Percentiles rank a stretch among this genome's conserved stretches.
These are phyloP conservation scores for Pleoardoris graminearum DNA, from an alignment of 2,329 filamentous ascomycete genomes.

Conservation along the genomic window DNA sequence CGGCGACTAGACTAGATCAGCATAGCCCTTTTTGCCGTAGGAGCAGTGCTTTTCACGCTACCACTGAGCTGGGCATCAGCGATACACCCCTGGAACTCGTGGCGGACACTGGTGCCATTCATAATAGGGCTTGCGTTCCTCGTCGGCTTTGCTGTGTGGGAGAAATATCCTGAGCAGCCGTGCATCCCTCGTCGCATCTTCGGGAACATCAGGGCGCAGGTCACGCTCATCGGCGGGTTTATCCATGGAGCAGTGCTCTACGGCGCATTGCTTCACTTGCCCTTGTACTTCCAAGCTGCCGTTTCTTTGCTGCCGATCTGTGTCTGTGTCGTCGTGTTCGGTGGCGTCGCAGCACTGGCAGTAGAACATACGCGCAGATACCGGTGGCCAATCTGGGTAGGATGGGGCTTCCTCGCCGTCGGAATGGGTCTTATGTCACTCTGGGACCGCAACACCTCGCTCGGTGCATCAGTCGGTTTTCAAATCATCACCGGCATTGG, in stretches of 20 bases:
- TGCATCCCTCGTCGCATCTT: constrained; percentile 51
- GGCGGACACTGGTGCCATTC: constrained; percentile 63
- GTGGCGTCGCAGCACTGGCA: not conserved
- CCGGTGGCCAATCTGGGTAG: constrained; percentile 58
- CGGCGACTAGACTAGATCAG: constrained; percentile 56
- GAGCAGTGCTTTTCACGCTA: constrained; percentile 52
- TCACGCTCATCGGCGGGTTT: constrained; percentile 56
- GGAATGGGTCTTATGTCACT: constrained; percentile 59
- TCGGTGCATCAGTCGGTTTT: not conserved
- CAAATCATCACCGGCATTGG: constrained; percentile 19
- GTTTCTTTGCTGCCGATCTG: constrained; percentile 25
- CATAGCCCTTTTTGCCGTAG: constrained; percentile 47
- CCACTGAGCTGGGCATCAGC: constrained; percentile 56
- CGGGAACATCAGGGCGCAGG: constrained; percentile 51
- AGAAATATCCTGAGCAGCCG: constrained; percentile 57
- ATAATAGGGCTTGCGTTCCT: constrained; percentile 58
- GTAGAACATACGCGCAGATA: constrained; percentile 56
- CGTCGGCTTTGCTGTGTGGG: constrained; percentile 55
- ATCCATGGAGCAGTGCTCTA: constrained; percentile 58
- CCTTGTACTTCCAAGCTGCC: constrained; percentile 18
- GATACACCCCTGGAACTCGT: constrained; percentile 57
- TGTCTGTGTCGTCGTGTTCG: constrained; percentile 47
- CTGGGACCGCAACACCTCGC: constrained; percentile 1
- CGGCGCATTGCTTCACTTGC: not conserved
- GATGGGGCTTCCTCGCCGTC: constrained; percentile 51